Percentiles rank a stretch among this genome's conserved stretches.
Evolutionary conservation across 108 stramenopile species (phyloP).

Genomic region (Licmophora abbreviata): DNA sequence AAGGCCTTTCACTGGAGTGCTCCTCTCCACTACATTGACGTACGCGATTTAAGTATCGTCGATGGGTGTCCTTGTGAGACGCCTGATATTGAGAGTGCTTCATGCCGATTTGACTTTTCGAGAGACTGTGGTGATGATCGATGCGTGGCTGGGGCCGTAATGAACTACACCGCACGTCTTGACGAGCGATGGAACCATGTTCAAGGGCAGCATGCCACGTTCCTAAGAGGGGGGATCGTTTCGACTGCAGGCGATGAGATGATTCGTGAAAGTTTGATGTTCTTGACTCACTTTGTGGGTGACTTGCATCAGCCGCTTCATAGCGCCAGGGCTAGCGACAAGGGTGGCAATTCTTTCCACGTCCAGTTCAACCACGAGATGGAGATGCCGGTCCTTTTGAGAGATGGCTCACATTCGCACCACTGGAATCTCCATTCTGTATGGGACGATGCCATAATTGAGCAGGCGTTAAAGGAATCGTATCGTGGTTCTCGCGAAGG

Average conservation of each 20-base stretch:
- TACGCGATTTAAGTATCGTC: conserved; percentile 31
- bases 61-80: conserved; percentile 25
- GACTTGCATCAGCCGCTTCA: conserved; percentile 68
- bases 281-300: conserved; percentile 57
- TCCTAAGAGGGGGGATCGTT: background rate
- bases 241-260: background rate
- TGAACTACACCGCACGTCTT: conserved; percentile 40
- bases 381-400: background rate
- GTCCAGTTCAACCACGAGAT: conserved; percentile 18
- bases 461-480: conserved; percentile 15
- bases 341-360: conserved; percentile 47
- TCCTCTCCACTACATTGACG: conserved; percentile 50
- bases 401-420: conserved; percentile 5
- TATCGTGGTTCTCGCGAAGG: conserved; percentile 18
- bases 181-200: background rate
- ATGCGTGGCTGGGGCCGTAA: conserved; percentile 50
- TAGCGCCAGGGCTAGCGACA: conserved; percentile 30
- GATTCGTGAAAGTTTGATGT: conserved; percentile 31
- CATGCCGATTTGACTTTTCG: conserved; percentile 31
- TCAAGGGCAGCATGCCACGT: background rate
- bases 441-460: conserved; percentile 57
- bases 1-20: conserved; percentile 26
- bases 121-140: conserved; percentile 40
- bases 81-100: background rate
- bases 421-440: conserved; percentile 46